Conservation (phyloP, 805 yeast genomes). For the Kuraishia molischiana region DNA sequence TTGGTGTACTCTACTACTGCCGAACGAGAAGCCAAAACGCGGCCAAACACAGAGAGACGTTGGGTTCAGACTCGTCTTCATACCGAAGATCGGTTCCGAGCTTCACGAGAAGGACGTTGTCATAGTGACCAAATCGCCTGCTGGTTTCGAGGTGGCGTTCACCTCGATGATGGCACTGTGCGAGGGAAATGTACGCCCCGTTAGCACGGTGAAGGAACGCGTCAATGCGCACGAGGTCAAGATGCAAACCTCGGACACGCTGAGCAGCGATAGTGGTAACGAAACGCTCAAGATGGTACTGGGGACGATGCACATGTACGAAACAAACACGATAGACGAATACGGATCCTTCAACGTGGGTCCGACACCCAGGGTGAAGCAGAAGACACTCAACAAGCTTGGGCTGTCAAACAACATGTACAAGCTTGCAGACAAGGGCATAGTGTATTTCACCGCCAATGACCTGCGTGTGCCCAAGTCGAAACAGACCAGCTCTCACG, state of each 20-base stretch:
- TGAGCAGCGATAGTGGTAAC: slow-evolving; percentile 9
- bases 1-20: slow-evolving; percentile 31
- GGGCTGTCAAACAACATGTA: slow-evolving; percentile 5
- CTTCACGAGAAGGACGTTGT: background rate
- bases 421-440: slow-evolving; percentile 11
- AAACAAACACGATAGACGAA: slow-evolving; percentile 13
- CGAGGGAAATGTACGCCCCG: background rate
- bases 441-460: slow-evolving; percentile 9
- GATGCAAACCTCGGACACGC: slow-evolving; percentile 5
- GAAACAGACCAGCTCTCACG: slow-evolving; percentile 2
- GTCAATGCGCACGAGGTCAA: slow-evolving; percentile 2
- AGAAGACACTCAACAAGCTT: slow-evolving; percentile 8
- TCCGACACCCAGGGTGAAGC: slow-evolving; percentile 32
- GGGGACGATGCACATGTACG: slow-evolving; percentile 17
- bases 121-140: slow-evolving; percentile 1
- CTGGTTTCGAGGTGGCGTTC: background rate
- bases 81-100: background rate
- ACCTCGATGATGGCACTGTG: background rate
- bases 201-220: background rate
- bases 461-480: slow-evolving; percentile 3
- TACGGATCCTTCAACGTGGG: slow-evolving; percentile 28
- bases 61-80: slow-evolving; percentile 1
- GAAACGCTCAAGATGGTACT: slow-evolving; percentile 2
- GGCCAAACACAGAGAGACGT: background rate
- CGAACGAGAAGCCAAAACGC: slow-evolving; percentile 3